phyloP scores from a whole-genome alignment of 495 filamentous ascomycete genomes.

The Antarctomyces pellizariae region DNA sequence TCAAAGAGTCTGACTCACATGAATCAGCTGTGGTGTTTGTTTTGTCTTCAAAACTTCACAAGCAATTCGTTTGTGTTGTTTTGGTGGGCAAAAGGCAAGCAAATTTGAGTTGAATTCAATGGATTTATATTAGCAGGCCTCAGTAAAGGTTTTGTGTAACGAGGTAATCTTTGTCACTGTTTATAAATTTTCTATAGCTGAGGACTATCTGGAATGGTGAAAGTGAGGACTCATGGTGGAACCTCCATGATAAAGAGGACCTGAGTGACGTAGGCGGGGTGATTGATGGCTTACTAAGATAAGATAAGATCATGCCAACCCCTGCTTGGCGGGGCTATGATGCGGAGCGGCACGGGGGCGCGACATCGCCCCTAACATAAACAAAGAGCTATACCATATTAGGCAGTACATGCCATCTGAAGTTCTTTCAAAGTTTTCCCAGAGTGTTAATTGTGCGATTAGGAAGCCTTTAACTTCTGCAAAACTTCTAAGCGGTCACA shows the following conservation, averaged over 20 bases:
- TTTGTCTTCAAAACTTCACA: neutral
- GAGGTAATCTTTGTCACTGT: too few relatives aligned
- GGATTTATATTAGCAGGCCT: neutral
- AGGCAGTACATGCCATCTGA: neutral
- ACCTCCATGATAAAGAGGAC: too few relatives aligned
- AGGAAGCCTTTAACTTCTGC: slow-evolving; percentile 1
- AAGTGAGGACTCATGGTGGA: too few relatives aligned
- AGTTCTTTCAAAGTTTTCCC: neutral
- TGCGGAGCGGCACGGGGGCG: too few relatives aligned
- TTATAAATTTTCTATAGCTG: too few relatives aligned
- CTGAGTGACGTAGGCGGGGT: too few relatives aligned
- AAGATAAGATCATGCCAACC: neutral
- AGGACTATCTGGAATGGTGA: too few relatives aligned
- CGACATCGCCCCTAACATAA: too few relatives aligned
- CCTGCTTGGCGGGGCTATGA: neutral
- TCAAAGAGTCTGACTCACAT: too few relatives aligned
- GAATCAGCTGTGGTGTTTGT: too few relatives aligned
- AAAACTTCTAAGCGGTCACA: neutral
- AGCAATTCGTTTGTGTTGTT: neutral
- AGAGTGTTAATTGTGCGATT: slow-evolving; percentile 7
- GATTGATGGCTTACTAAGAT: too few relatives aligned
- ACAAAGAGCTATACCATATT: too few relatives aligned
- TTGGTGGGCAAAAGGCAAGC: neutral
- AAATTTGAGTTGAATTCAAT: neutral
- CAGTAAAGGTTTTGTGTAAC: neutral